Conservation (phyloP, 2,329 filamentous ascomycete genomes). For the Bertia moriformis region DNA sequence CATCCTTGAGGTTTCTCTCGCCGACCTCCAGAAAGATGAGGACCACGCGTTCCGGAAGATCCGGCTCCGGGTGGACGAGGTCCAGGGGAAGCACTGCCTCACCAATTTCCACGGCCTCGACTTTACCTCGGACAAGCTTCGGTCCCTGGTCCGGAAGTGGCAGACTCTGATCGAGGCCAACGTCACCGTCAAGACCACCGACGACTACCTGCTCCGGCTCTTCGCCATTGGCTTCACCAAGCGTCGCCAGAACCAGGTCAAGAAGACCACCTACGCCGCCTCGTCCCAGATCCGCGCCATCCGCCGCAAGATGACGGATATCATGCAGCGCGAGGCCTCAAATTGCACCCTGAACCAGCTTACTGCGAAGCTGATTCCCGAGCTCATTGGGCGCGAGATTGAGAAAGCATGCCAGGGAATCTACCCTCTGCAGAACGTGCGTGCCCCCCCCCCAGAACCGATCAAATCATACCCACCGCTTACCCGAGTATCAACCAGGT, state of each 20-base stretch:
- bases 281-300: constrained; percentile 96
- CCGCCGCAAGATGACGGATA: constrained; percentile 99
- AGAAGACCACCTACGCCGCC: constrained; percentile 98
- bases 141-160: constrained; percentile 98
- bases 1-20: constrained; percentile 96
- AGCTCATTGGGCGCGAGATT: constrained; percentile 98
- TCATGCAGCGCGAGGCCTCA: constrained; percentile 90
- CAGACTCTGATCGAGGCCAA: constrained; percentile 99
- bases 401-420: constrained; percentile 99
- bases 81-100: constrained; percentile 99
- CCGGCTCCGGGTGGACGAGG: constrained; percentile 95
- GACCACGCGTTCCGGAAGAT: constrained; percentile 99
- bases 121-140: constrained; percentile 99
- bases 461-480: background rate
- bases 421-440: constrained; percentile 97
- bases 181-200: constrained; percentile 98
- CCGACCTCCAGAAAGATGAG: constrained; percentile 98
- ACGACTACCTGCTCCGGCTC: constrained; percentile 97
- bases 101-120: constrained; percentile 99
- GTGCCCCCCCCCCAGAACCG: constrained; percentile 14
- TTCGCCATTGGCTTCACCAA: constrained; percentile 99
- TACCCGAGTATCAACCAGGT: constrained; percentile 51
- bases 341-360: constrained; percentile 92
- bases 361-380: constrained; percentile 95
- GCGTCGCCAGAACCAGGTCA: constrained; percentile 97